Evolutionary conservation across 805 yeast genomes (phyloP).

Genomic region (Lachancea fermentati): DNA sequence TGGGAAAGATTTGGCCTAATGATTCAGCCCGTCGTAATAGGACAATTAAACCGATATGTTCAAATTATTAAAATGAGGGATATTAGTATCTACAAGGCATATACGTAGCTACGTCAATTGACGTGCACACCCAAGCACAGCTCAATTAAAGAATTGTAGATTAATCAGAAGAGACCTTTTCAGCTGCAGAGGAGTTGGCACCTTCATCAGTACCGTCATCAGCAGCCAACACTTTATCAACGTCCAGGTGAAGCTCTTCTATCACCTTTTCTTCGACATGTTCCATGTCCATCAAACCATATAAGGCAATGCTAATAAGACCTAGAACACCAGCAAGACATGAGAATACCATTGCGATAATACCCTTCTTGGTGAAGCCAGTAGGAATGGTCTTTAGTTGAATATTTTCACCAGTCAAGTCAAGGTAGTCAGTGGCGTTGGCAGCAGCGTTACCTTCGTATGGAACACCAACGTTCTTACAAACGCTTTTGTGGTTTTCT

Average conservation of each 20-base stretch:
- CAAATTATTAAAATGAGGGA: no score
- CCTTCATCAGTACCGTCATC: slow-evolving; percentile 13
- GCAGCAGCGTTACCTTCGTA: slow-evolving; percentile 86
- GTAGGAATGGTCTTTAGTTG: slow-evolving; percentile 65
- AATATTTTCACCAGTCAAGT: slow-evolving; percentile 68
- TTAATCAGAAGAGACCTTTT: not conserved
- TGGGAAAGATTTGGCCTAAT: no score
- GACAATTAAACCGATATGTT: no score
- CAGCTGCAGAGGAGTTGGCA: slow-evolving; percentile 1
- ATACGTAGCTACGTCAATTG: not conserved
- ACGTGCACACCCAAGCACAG: no score
- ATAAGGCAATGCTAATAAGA: slow-evolving; percentile 64
- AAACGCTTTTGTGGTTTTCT: slow-evolving; percentile 52
- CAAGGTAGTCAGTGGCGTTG: slow-evolving; percentile 53
- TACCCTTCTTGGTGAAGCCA: slow-evolving; percentile 94
- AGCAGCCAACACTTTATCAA: slow-evolving; percentile 34
- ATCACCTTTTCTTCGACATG: slow-evolving; percentile 58
- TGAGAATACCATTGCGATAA: slow-evolving; percentile 89
- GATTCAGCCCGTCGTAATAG: no score
- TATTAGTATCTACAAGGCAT: not conserved
- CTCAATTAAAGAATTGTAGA: not conserved
- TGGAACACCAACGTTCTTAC: slow-evolving; percentile 51
- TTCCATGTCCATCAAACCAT: slow-evolving; percentile 81
- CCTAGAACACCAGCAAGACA: slow-evolving; percentile 83
- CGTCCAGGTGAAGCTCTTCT: slow-evolving; percentile 46